These are phyloP conservation scores for Edaphochlamys debaryana DNA, from an alignment of 139 green algal species.

Conservation along the genomic window DNA sequence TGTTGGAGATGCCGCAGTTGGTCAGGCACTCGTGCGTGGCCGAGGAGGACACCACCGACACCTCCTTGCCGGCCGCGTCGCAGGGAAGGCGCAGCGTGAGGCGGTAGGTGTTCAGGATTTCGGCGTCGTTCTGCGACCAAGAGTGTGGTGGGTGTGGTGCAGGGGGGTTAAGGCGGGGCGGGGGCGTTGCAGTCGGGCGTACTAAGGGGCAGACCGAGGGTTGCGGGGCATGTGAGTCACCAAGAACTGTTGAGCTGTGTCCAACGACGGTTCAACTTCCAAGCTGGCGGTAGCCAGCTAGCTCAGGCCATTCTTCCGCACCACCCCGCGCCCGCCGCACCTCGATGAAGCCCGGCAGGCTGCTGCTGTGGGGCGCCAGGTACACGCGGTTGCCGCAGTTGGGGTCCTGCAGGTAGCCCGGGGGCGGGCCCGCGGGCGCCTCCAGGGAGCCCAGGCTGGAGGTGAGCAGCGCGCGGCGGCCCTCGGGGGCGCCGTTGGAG, in stretches of 20 bases:
- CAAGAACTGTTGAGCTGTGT: too few species aligned
- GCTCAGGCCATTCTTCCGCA: too few species aligned
- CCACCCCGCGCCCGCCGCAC: too few species aligned
- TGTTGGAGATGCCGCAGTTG: conserved; percentile 25
- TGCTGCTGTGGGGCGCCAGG: background rate
- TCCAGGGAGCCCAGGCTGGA: background rate
- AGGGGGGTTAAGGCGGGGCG: too few species aligned
- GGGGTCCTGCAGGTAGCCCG: background rate
- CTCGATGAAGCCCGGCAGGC: background rate
- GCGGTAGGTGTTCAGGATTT: background rate
- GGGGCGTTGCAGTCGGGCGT: too few species aligned
- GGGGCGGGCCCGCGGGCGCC: background rate
- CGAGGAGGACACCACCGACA: conserved; percentile 9
- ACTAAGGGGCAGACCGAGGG: too few species aligned
- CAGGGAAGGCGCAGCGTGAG: background rate
- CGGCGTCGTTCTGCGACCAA: background rate
- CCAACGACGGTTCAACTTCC: too few species aligned
- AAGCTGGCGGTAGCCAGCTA: too few species aligned
- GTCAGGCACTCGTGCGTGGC: conserved; percentile 19
- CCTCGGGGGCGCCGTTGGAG: background rate
- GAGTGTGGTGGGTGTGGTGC: background rate
- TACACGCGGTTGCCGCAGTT: conserved; percentile 3
- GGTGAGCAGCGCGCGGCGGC: conserved; percentile 2
- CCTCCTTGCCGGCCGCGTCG: background rate
- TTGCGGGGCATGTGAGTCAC: too few species aligned